Evolutionary conservation across 805 yeast species (phyloP).

Genomic region (Blastobotrys terrestris): DNA sequence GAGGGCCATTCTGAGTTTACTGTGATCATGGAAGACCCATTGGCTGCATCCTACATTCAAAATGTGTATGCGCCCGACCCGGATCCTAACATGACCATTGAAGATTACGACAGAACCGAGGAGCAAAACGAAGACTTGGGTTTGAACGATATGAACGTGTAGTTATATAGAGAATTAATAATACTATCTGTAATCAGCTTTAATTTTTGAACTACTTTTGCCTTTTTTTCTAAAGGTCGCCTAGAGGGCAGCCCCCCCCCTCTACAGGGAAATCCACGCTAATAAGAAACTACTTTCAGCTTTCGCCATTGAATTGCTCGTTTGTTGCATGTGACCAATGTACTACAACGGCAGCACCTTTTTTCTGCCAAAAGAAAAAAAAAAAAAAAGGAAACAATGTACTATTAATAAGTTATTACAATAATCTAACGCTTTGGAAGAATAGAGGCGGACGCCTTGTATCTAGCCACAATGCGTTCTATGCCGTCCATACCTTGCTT

Average conservation of each 20-base stretch:
- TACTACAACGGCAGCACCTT: slow-evolving; percentile 30
- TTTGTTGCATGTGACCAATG: slow-evolving; percentile 45
- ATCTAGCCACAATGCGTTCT: slow-evolving; percentile 36
- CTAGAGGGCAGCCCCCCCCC: slow-evolving; percentile 23
- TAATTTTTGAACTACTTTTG: too few relatives aligned
- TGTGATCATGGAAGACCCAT: slow-evolving; percentile 84
- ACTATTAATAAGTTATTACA: background rate
- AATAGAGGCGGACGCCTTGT: slow-evolving; percentile 8
- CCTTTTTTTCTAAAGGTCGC: background rate
- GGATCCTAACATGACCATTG: slow-evolving; percentile 92
- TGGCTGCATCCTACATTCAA: slow-evolving; percentile 92
- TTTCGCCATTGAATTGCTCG: slow-evolving; percentile 29
- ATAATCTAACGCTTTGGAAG: slow-evolving; percentile 5
- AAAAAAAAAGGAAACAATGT: background rate
- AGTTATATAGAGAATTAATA: slow-evolving; percentile 5
- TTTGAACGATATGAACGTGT: slow-evolving; percentile 40
- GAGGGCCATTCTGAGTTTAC: slow-evolving; percentile 82
- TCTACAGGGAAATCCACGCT: slow-evolving; percentile 44
- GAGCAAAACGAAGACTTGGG: slow-evolving; percentile 93
- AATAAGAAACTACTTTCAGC: slow-evolving; percentile 31
- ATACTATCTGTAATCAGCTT: background rate
- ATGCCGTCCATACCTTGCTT: slow-evolving; percentile 57
- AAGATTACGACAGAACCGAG: slow-evolving; percentile 81
- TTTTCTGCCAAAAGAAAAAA: background rate
- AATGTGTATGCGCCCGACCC: slow-evolving; percentile 98